These are phyloP conservation scores for Saccharomycopsis capsularis DNA, from an alignment of 805 yeast genomes.

Conservation along the genomic window DNA sequence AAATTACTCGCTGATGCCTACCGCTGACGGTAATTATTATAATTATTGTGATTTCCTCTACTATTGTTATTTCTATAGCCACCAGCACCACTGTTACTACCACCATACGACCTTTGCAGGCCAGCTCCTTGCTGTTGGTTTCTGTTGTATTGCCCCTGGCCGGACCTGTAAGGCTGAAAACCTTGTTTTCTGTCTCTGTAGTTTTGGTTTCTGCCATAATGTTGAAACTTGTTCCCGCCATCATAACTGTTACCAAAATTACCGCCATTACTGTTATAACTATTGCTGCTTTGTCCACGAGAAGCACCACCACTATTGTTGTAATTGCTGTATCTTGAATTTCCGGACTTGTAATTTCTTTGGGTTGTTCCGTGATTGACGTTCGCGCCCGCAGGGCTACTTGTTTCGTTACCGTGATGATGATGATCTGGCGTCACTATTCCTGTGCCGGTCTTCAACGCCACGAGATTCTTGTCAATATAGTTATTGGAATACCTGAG, in stretches of 20 bases:
- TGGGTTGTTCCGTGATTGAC: not conserved
- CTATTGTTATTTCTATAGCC: not conserved
- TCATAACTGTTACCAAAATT: not conserved
- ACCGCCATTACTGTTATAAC: not conserved
- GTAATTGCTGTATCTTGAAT: no score
- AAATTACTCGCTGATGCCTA: no score
- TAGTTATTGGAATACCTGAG: constrained; percentile 7
- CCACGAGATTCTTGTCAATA: not conserved
- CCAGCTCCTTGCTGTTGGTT: no score
- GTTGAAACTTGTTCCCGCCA: not conserved
- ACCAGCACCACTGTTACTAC: no score
- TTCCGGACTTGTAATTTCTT: no score
- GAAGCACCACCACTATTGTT: not conserved
- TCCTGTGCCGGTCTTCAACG: not conserved
- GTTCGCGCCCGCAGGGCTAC: not conserved
- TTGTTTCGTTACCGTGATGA: not conserved
- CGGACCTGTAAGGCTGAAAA: no score
- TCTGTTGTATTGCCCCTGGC: no score
- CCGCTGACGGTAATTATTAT: no score
- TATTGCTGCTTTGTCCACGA: not conserved
- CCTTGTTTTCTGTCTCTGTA: no score
- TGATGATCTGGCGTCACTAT: not conserved
- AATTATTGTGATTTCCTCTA: no score
- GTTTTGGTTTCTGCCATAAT: no score
- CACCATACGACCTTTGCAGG: no score